A percentile compares a stretch with the other conserved stretches of the same genome.
Evolutionary conservation across 352 stramenopile genomes (phyloP).

Genomic region (Aphanomyces euteiches): DNA sequence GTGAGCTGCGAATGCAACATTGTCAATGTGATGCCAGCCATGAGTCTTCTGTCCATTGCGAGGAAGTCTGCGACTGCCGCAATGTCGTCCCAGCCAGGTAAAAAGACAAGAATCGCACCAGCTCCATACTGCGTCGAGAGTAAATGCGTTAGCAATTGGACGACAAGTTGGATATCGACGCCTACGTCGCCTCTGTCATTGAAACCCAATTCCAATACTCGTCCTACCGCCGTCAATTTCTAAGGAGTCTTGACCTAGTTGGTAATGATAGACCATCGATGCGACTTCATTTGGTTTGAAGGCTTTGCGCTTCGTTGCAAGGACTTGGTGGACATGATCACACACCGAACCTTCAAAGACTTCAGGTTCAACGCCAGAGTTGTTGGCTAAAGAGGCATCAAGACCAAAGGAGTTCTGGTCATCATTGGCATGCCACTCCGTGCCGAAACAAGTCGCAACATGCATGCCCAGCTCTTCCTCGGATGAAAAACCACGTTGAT

Average conservation of each 20-base stretch:
- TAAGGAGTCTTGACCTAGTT: conserved; percentile 1
- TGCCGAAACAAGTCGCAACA: conserved; percentile 74
- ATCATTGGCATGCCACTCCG: conserved; percentile 21
- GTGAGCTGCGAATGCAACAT: conserved; percentile 73
- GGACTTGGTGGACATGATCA: background rate
- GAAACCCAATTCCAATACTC: background rate
- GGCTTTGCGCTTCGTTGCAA: background rate
- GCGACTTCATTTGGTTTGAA: background rate
- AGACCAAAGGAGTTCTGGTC: background rate
- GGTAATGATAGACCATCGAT: background rate
- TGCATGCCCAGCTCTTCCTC: conserved; percentile 86
- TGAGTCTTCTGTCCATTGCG: background rate
- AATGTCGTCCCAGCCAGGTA: conserved; percentile 83
- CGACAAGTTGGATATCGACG: conserved; percentile 64
- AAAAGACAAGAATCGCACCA: conserved; percentile 77
- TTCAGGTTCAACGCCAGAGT: background rate
- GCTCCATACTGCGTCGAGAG: conserved; percentile 48
- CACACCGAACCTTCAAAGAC: background rate
- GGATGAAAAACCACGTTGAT: conserved; percentile 54
- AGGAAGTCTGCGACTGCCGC: conserved; percentile 44
- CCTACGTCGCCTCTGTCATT: background rate
- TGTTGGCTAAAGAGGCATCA: background rate
- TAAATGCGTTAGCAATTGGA: conserved; percentile 59
- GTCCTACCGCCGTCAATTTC: background rate
- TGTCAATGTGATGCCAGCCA: conserved; percentile 43